Conservation (phyloP, 257 asterid species). For the Fraxinus excelsior region DNA sequence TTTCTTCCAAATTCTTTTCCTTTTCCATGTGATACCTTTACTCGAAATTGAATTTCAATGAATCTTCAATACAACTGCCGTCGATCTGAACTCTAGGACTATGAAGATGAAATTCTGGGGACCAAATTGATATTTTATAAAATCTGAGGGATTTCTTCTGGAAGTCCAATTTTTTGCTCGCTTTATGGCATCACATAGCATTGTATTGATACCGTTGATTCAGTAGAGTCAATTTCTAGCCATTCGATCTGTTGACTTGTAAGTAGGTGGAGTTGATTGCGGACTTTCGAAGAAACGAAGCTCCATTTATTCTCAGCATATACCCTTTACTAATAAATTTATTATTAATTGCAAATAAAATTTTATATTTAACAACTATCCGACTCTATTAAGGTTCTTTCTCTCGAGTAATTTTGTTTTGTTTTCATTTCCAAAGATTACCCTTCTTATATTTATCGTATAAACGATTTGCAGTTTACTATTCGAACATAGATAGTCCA, state of each 20-base stretch:
- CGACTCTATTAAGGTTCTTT: too few relatives aligned
- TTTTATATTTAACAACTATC: too few relatives aligned
- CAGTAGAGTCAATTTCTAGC: background rate
- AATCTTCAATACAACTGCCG: constrained; percentile 5
- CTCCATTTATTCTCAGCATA: too few relatives aligned
- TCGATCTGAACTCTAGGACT: background rate
- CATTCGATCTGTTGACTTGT: background rate
- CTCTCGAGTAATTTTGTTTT: too few relatives aligned
- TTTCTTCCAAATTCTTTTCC: constrained; percentile 44
- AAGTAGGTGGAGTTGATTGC: background rate
- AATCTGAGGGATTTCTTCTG: background rate
- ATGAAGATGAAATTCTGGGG: background rate
- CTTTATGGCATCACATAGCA: background rate
- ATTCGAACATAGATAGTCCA: too few relatives aligned
- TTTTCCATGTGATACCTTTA: constrained; percentile 48
- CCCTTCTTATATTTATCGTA: too few relatives aligned
- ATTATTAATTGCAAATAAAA: too few relatives aligned
- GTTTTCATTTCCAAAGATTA: too few relatives aligned
- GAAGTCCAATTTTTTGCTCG: background rate
- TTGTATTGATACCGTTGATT: background rate
- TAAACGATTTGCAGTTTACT: too few relatives aligned
- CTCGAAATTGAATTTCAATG: constrained; percentile 19
- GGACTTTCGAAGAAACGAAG: too few relatives aligned
- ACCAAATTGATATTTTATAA: background rate
- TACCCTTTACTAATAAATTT: too few relatives aligned